Base-by-base conservation (phyloP, 768 basidiomycete species). In the Fomitopsis serialis region DNA sequence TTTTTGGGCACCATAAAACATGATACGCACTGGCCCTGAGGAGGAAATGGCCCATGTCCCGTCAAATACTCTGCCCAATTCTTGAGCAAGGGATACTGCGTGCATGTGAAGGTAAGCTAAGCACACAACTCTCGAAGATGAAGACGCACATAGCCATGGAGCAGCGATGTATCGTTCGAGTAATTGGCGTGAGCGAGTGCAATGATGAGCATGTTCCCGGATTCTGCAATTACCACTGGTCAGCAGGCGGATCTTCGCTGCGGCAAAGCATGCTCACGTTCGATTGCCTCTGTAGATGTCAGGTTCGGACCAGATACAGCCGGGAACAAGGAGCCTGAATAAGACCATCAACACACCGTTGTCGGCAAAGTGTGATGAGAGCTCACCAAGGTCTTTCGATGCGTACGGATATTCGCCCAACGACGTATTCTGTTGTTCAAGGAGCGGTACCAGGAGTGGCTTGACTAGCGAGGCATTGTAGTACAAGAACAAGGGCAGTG, bases 401-500 rank as follows among this genome's bases (percentile, higher is more conserved):
- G 66, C 63, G 37, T 62, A 68, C 3, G 50, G 58, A 63, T 1
- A 46, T 36, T 10, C 17, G 44, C 0, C 22, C 10, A 57, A 55
- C 24, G 54, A 52, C 15, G 37, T 7, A 15, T 40, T 40, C 37
- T 66, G 65, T 23, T 56, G 64, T 32, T 66, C 59, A 7, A 70
- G 55, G 0, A 68, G 54, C 3, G 69, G 69, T 11, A 50, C 27
- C 0, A 70, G 59, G 17, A 68, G 51, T 7, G 59, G 58, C 9
- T 59, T 57, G 1, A 58, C 59, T 21, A 67, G 56, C 8, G 66
- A 57, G 3, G 66, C 64, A 37, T 70, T 70, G 50, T 64, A 35
- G 50, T 64, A 68, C 1, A 69, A 50, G 46, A 63, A 64, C 24
- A 63, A 51, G 7, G 69, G 66, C 22, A 65, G 62, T 5, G 66